phyloP scores from a whole-genome alignment of 176 grass and related monocot genomes.

The Carex cristatella region DNA sequence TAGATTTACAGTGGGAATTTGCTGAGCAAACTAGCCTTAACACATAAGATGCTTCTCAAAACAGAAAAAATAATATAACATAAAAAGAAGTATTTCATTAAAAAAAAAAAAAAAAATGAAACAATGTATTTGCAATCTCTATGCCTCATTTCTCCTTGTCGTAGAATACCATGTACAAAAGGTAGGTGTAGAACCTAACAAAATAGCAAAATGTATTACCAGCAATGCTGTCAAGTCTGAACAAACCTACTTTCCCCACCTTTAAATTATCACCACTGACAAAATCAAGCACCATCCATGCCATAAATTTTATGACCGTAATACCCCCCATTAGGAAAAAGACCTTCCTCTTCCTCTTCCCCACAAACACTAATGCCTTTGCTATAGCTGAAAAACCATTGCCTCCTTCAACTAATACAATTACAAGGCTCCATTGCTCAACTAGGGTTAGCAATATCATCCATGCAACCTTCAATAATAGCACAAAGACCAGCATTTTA shows the following conservation, averaged over 20 bases:
- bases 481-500: neutral
- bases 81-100: neutral
- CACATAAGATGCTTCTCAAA: too few species aligned
- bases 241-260: neutral
- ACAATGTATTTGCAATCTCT: slow-evolving; percentile 2
- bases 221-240: neutral
- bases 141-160: neutral
- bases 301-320: neutral
- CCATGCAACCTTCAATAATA: slow-evolving; percentile 1
- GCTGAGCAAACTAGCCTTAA: too few species aligned
- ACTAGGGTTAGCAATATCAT: neutral
- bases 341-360: slow-evolving; percentile 1
- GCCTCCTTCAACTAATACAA: slow-evolving; percentile 15
- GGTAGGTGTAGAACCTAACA: slow-evolving; percentile 1
- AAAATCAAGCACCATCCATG: neutral
- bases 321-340: slow-evolving; percentile 3
- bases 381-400: slow-evolving; percentile 1
- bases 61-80: neutral
- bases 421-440: slow-evolving; percentile 8
- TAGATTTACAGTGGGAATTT: neutral
- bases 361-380: neutral
- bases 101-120: neutral
- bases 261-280: neutral
- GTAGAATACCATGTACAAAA: slow-evolving; percentile 1
- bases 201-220: neutral